Base-by-base conservation (phyloP, 371 early-diverging fungal species). In the Actinomortierella wolfii region DNA sequence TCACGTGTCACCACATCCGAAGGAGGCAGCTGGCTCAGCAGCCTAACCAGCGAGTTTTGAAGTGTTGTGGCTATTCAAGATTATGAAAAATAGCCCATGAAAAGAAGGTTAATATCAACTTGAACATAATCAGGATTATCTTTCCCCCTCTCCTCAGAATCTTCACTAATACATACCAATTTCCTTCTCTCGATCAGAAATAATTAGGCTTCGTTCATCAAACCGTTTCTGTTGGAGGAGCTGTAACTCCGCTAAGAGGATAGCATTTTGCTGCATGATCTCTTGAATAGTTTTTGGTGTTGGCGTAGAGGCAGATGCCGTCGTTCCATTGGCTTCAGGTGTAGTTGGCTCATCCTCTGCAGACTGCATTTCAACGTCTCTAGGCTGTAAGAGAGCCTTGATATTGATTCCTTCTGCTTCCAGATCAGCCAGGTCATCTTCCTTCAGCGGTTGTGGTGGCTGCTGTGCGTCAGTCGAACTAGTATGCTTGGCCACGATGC, bases 1-100 rank as follows among this genome's bases (percentile, higher is more conserved):
- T 73, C 62, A 15, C 68, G 13, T 26, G 77, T 61, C 2, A 76
- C 65, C 17, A 83, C 61, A 9, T 68, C 76, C 34, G 81, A 78
- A 8, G 86, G 84, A 56, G 81, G 59, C 24, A 82, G 46, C 29
- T 66, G 69, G n/a, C 71, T 57, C 21, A 81, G 39, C 62, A 83
- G 61, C 1, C 59, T 47, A 5, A 67, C 43, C 34, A 86, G 67
- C 4, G 77, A 81, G 14, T 67, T 68, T 63, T 82, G 78, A 40
- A 86, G 55, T 20, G 61, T 51, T 20, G 77, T 67, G 14, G 84
- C 86, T 83, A 57, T 15, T 4, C 34, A 11, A 34, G 34, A 34
- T 6, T 4, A 6, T 34, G 24, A 44, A 26, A 52, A 48, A 21
- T 50, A 50, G 24, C 18, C 18, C 5, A 40, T 9, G 41, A 23